These are phyloP conservation scores for Curvularia verruculosa DNA, from an alignment of 2,329 filamentous ascomycete genomes.

Conservation along the genomic window DNA sequence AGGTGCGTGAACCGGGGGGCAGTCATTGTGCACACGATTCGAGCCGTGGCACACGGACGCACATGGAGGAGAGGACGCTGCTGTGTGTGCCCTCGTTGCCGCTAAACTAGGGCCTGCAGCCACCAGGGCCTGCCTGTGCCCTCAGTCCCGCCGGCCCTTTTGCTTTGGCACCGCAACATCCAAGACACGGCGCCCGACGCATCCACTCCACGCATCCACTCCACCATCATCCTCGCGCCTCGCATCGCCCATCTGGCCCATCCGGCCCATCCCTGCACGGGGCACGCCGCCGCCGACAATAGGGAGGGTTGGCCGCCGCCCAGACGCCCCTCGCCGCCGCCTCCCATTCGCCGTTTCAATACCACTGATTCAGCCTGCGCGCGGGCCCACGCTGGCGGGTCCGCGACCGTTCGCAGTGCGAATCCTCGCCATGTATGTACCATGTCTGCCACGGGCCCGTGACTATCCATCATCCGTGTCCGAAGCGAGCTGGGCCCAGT, in stretches of 20 bases:
- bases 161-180: neutral
- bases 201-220: neutral
- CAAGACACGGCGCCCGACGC: neutral
- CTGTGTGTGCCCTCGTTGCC: slow-evolving; percentile 8
- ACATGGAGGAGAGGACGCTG: slow-evolving; percentile 6
- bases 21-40: slow-evolving; percentile 29
- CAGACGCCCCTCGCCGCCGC: neutral
- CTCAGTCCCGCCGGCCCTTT: neutral
- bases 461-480: slow-evolving; percentile 4
- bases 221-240: too few species aligned
- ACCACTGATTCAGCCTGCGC: slow-evolving; percentile 12
- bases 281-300: slow-evolving; percentile 19
- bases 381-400: slow-evolving; percentile 23
- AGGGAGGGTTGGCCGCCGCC: slow-evolving; percentile 27
- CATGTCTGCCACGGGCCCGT: slow-evolving; percentile 9
- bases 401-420: slow-evolving; percentile 26
- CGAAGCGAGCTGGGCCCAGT: slow-evolving; percentile 6
- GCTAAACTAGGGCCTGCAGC: slow-evolving; percentile 17
- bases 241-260: slow-evolving; percentile 20
- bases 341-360: neutral
- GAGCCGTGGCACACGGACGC: slow-evolving; percentile 28
- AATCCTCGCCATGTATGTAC: slow-evolving; percentile 9
- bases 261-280: slow-evolving; percentile 31
- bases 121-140: too few species aligned
- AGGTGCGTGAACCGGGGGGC: slow-evolving; percentile 30